Evolutionary conservation across 169 alveolate species (phyloP).

Genomic region (Plasmodium reichenowi): DNA sequence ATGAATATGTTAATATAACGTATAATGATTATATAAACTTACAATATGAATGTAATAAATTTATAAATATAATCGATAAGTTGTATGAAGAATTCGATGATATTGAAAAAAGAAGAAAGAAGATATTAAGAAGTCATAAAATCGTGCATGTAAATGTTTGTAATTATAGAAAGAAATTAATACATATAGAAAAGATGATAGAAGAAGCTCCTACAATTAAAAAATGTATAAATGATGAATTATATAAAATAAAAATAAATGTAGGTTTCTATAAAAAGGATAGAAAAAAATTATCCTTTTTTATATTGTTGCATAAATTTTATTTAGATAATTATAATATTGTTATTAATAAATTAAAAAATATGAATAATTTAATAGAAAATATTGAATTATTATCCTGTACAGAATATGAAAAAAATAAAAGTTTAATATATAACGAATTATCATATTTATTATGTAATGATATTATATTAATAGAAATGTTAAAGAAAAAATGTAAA

Average conservation of each 20-base stretch:
- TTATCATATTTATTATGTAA: conserved; percentile 1
- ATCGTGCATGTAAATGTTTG: conserved; percentile 29
- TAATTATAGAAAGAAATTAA: conserved; percentile 42
- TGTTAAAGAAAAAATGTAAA: not conserved
- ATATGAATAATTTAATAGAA: conserved; percentile 4
- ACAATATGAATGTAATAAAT: conserved; percentile 54
- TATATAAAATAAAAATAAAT: conserved; percentile 27
- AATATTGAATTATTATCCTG: conserved; percentile 24
- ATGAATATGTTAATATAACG: conserved; percentile 33
- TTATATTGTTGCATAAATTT: conserved; percentile 28
- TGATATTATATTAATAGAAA: conserved; percentile 10
- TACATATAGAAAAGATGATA: conserved; percentile 50
- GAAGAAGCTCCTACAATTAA: conserved; percentile 58
- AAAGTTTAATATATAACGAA: conserved; percentile 19
- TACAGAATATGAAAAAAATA: conserved; percentile 43
- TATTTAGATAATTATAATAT: conserved; percentile 34
- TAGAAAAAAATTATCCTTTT: conserved; percentile 35
- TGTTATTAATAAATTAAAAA: conserved; percentile 28
- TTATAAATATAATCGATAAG: conserved; percentile 12
- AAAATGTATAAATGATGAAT: conserved; percentile 34
- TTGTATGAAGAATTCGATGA: conserved; percentile 54
- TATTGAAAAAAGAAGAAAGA: conserved; percentile 38
- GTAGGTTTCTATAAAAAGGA: conserved; percentile 25
- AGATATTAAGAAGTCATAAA: conserved; percentile 11
- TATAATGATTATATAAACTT: conserved; percentile 50